A percentile compares a stretch with the other conserved stretches of the same genome.
phyloP scores from a whole-genome alignment of 768 basidiomycete species.

The Phanerodontia chrysosporium region DNA sequence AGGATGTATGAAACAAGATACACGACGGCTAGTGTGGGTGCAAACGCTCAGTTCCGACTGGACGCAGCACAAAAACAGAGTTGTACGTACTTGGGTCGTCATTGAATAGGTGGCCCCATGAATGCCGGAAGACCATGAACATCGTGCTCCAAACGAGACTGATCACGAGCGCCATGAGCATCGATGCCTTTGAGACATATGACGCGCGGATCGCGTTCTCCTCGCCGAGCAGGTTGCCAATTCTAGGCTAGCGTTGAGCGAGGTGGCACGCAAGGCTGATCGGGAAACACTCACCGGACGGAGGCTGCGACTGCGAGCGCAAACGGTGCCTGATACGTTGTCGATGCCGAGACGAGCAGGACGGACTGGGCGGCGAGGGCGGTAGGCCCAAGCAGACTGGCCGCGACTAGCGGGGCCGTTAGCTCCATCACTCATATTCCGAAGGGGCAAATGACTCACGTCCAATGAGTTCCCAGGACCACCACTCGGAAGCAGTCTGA shows the following conservation, averaged over 20 bases:
- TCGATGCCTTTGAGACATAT: conserved; percentile 57
- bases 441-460: conserved; percentile 26
- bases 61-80: background rate
- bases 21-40: conserved; percentile 29
- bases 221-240: conserved; percentile 88
- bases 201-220: conserved; percentile 68
- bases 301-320: conserved; percentile 79
- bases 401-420: conserved; percentile 37
- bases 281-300: conserved; percentile 56
- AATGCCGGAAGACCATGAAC: conserved; percentile 40
- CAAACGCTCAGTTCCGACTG: background rate
- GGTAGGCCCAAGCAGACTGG: conserved; percentile 66
- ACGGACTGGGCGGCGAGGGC: conserved; percentile 88
- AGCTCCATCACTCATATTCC: background rate
- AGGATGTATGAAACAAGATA: conserved; percentile 49
- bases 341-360: conserved; percentile 69
- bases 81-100: conserved; percentile 37
- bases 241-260: conserved; percentile 35
- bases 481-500: conserved; percentile 91
- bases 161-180: conserved; percentile 64
- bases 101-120: conserved; percentile 61
- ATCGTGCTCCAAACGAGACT: conserved; percentile 53
- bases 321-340: conserved; percentile 80
- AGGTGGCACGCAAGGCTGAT: background rate
- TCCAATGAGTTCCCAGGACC: conserved; percentile 90